A percentile compares a stretch with the other conserved stretches of the same genome.
phyloP scores from a whole-genome alignment of 2,329 filamentous ascomycete species.

The Keithomyces neogunnii region DNA sequence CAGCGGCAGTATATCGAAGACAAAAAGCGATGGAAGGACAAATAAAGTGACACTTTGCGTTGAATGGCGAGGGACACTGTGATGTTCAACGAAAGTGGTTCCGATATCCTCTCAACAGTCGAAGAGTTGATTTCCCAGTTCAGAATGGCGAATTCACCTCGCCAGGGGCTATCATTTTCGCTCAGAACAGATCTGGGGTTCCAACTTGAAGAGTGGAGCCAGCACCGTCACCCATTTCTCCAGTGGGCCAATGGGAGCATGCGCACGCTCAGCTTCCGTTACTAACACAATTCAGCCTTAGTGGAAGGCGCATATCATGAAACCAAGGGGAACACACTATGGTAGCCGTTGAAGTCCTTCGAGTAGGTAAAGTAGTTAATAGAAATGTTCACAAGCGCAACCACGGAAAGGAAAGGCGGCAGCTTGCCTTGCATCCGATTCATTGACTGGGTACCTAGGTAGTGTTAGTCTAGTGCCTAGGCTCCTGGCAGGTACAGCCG shows the following conservation, averaged over 20 bases:
- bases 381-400: too few relatives aligned
- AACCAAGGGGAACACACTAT: too few relatives aligned
- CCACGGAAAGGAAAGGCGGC: too few relatives aligned
- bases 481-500: too few relatives aligned
- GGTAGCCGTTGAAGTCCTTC: too few relatives aligned
- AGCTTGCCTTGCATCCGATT: too few relatives aligned
- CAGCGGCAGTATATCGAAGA: not conserved
- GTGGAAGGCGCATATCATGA: too few relatives aligned
- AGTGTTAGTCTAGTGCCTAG: too few relatives aligned
- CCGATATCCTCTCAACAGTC: not conserved
- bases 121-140: not conserved
- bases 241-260: not conserved
- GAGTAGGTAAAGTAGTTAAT: too few relatives aligned
- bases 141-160: not conserved
- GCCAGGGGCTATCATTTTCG: not conserved
- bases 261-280: not conserved
- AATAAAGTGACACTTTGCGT: not conserved
- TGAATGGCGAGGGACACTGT: not conserved
- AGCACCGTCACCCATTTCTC: not conserved
- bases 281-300: too few relatives aligned
- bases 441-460: too few relatives aligned
- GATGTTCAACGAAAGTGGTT: not conserved
- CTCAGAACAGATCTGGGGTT: not conserved
- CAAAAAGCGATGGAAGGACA: not conserved
- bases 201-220: not conserved